phyloP scores from a whole-genome alignment of 1,284 basidiomycete species.

The Sutorius eximius region DNA sequence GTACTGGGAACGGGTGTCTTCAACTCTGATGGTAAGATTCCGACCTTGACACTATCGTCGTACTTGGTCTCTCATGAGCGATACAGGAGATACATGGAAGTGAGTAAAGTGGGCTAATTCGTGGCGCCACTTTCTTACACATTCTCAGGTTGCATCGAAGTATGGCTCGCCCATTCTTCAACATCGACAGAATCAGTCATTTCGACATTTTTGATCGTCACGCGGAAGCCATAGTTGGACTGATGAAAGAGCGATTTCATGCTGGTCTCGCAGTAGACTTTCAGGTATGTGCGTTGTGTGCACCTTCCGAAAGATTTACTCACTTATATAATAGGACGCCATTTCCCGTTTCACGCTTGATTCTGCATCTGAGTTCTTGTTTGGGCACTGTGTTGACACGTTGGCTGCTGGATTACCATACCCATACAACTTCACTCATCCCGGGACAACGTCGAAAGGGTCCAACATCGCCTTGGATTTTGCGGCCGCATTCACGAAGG shows the following conservation, averaged over 20 bases:
- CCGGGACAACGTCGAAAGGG: not conserved
- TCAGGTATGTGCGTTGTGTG: slow-evolving; percentile 31
- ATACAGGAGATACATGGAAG: slow-evolving; percentile 44
- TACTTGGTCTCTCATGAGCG: not conserved
- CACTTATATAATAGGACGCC: slow-evolving; percentile 34
- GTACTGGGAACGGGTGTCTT: slow-evolving; percentile 49
- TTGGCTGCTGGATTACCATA: slow-evolving; percentile 32
- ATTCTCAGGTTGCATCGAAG: slow-evolving; percentile 41
- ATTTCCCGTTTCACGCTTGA: slow-evolving; percentile 46
- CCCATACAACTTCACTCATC: slow-evolving; percentile 23
- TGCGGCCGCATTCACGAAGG: slow-evolving; percentile 36
- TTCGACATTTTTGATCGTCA: slow-evolving; percentile 50
- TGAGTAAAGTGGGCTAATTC: slow-evolving; percentile 12
- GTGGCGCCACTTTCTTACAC: not conserved
- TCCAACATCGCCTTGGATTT: slow-evolving; percentile 33
- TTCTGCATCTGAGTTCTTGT: slow-evolving; percentile 44
- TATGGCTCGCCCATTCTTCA: slow-evolving; percentile 50
- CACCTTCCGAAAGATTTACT: not conserved
- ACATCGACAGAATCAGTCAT: slow-evolving; percentile 44
- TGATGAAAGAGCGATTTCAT: slow-evolving; percentile 37
- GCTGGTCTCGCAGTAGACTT: slow-evolving; percentile 43
- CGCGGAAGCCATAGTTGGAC: slow-evolving; percentile 36
- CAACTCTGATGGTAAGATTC: slow-evolving; percentile 42
- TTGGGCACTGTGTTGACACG: slow-evolving; percentile 38
- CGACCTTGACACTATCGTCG: not conserved